Percentiles rank a stretch among this genome's conserved stretches.
Conservation (phyloP, 2,329 filamentous ascomycete species). For the Fusarium anthophilum region DNA sequence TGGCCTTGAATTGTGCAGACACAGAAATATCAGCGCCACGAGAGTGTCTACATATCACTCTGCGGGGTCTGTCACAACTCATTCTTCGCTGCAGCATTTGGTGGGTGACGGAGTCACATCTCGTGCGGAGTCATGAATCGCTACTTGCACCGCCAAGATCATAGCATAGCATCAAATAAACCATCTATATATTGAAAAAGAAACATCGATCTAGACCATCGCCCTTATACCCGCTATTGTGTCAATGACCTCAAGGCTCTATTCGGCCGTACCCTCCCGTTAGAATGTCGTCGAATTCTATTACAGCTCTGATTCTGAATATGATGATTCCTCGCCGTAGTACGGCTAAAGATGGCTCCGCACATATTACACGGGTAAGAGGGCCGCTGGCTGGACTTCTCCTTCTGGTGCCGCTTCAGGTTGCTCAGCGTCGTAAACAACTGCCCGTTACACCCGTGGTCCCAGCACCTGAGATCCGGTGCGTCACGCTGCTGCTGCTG, state of each 20-base stretch:
- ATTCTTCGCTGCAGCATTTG: not conserved
- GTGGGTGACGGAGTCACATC: not conserved
- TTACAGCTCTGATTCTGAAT: conserved; percentile 1
- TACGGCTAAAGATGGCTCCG: not conserved
- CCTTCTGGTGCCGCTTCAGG: not conserved
- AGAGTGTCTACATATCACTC: not conserved
- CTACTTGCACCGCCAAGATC: not conserved
- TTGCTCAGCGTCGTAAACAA: conserved; percentile 1
- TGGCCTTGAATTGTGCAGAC: not conserved
- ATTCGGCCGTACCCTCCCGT: not conserved
- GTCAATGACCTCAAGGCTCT: not conserved
- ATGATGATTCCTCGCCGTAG: not conserved
- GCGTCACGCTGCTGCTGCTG: not conserved
- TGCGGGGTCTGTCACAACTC: not conserved
- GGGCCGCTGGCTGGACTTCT: not conserved
- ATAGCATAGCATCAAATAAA: not conserved
- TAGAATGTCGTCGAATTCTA: not conserved
- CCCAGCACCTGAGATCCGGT: not conserved
- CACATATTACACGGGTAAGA: not conserved
- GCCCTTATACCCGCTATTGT: not conserved
- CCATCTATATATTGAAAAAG: not conserved
- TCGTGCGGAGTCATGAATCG: not conserved
- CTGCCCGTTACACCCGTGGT: conserved; percentile 2
- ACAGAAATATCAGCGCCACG: too few relatives aligned
- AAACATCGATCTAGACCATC: not conserved